A percentile compares a stretch with the other conserved stretches of the same genome.
phyloP scores from a whole-genome alignment of 768 basidiomycete species.

The Pleurotus sapidus region DNA sequence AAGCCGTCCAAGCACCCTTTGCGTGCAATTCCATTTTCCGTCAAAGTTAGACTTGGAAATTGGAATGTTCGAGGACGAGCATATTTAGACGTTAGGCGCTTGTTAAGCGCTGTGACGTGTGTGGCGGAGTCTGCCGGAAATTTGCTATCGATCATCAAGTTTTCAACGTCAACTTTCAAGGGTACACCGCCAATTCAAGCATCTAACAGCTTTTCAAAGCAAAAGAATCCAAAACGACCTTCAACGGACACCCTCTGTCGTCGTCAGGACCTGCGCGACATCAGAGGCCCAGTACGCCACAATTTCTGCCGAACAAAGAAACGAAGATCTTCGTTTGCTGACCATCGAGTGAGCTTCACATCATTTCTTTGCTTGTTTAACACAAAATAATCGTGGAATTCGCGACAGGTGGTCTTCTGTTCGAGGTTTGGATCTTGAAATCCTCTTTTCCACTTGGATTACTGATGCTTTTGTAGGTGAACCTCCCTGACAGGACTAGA shows the following conservation, averaged over 20 bases:
- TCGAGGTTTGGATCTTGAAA: constrained; percentile 47
- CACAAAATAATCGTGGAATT: constrained; percentile 13
- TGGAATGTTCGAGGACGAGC: no score
- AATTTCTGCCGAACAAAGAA: constrained; percentile 77
- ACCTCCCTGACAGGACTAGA: constrained; percentile 65
- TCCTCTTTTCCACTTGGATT: constrained; percentile 8
- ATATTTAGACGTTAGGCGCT: no score
- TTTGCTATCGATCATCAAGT: neutral
- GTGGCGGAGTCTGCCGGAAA: neutral
- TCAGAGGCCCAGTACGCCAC: constrained; percentile 40
- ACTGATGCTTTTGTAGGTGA: constrained; percentile 48
- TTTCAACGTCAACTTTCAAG: neutral
- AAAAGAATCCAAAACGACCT: neutral
- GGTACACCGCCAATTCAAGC: neutral
- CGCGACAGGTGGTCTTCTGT: constrained; percentile 70
- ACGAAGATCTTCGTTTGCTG: constrained; percentile 79
- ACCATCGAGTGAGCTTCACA: constrained; percentile 63
- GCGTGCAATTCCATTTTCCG: no score
- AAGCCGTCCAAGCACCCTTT: no score
- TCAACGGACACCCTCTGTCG: constrained; percentile 14
- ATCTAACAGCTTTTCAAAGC: neutral
- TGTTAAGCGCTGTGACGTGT: neutral
- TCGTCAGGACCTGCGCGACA: constrained; percentile 29
- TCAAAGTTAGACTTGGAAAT: no score
- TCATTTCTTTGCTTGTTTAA: constrained; percentile 12